phyloP scores from a whole-genome alignment of 805 yeast species.

The Teunomyces lycoperdinae region DNA sequence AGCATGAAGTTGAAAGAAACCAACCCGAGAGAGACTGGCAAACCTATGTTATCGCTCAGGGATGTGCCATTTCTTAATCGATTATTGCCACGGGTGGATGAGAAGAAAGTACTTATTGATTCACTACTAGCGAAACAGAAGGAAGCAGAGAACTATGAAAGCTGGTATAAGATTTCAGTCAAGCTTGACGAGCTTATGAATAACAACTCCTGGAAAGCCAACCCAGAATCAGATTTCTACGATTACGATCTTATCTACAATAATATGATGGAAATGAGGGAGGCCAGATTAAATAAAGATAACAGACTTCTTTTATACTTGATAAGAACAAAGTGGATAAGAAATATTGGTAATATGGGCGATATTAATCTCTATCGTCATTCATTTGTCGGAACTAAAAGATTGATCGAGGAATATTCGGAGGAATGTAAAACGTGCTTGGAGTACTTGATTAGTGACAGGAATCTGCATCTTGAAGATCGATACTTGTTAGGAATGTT shows the following conservation, averaged over 20 bases:
- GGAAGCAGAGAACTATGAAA: conserved; percentile 42
- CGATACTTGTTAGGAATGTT: conserved; percentile 71
- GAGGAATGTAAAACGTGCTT: conserved; percentile 63
- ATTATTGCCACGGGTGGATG: conserved; percentile 19
- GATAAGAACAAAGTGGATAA: conserved; percentile 78
- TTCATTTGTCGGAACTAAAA: conserved; percentile 82
- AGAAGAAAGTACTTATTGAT: conserved; percentile 20
- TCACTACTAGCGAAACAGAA: conserved; percentile 29
- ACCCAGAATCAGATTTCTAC: conserved; percentile 61
- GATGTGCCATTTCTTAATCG: conserved; percentile 16
- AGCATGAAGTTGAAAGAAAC: not conserved
- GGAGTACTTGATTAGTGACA: conserved; percentile 36
- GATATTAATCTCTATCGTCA: conserved; percentile 73
- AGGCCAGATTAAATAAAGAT: conserved; percentile 58
- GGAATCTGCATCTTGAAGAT: conserved; percentile 54
- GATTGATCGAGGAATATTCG: conserved; percentile 77
- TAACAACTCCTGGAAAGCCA: conserved; percentile 69
- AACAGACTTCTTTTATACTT: conserved; percentile 62
- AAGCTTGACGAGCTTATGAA: conserved; percentile 64
- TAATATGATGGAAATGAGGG: conserved; percentile 53
- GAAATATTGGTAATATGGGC: conserved; percentile 87
- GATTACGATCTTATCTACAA: conserved; percentile 62
- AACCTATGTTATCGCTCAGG: not conserved
- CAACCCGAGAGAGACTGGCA: not conserved
- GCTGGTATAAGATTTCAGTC: conserved; percentile 67